Evolutionary conservation across 2,329 filamentous ascomycete genomes (phyloP).

Genomic region (Dactylellina haptotyla): DNA sequence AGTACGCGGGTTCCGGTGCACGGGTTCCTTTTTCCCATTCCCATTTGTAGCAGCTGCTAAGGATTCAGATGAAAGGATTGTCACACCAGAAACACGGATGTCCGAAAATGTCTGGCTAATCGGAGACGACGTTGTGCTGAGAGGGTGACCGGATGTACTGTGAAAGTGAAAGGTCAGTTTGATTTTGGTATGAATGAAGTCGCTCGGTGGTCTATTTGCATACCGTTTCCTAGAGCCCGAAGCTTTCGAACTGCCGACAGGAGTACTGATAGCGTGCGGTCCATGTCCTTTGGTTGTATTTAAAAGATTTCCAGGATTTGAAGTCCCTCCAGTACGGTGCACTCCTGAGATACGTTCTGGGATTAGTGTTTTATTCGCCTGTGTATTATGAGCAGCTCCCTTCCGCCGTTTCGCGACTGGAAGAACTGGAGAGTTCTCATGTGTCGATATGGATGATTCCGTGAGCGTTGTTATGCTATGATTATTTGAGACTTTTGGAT

Average conservation of each 20-base stretch:
- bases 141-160: conserved; percentile 22
- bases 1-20: conserved; percentile 26
- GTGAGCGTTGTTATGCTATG: background rate
- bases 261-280: background rate
- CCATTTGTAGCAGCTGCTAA: background rate
- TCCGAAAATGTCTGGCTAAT: conserved; percentile 31
- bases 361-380: conserved; percentile 9
- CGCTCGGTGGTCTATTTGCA: too few species aligned
- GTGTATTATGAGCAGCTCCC: conserved; percentile 10
- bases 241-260: conserved; percentile 8
- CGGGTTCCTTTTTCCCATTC: conserved; percentile 12
- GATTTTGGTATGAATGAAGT: too few species aligned
- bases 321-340: background rate
- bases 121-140: conserved; percentile 26
- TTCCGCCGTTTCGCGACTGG: conserved; percentile 45
- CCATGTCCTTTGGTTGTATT: conserved; percentile 7
- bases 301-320: background rate
- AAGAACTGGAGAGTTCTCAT: conserved; percentile 21
- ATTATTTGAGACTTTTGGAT: conserved; percentile 9
- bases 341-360: conserved; percentile 7
- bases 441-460: conserved; percentile 1
- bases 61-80: background rate
- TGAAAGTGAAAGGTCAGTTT: background rate
- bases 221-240: conserved; percentile 32
- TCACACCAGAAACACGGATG: background rate